These are phyloP conservation scores for Cytospora paraplurivora DNA, from an alignment of 2,329 filamentous ascomycete genomes.

Conservation along the genomic window DNA sequence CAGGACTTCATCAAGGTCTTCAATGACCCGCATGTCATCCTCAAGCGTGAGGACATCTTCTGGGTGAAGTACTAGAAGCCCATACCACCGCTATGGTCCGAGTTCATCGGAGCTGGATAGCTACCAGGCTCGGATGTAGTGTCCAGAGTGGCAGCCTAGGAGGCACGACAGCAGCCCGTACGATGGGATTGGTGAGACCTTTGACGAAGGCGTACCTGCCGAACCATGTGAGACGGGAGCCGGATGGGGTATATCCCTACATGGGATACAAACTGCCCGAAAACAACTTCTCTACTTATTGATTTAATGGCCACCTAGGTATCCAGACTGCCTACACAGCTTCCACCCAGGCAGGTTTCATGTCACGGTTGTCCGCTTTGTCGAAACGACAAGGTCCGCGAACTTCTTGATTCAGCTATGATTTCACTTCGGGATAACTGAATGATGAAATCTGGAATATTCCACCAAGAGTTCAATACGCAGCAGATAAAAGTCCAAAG, in stretches of 20 bases:
- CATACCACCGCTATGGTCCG: slow-evolving; percentile 46
- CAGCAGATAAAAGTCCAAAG: neutral
- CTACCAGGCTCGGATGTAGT: slow-evolving; percentile 41
- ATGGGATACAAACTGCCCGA: neutral
- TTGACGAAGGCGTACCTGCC: slow-evolving; percentile 45
- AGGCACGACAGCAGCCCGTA: slow-evolving; percentile 44
- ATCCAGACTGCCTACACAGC: neutral
- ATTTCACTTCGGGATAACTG: too few species aligned
- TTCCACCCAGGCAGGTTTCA: too few species aligned
- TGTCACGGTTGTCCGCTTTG: too few species aligned
- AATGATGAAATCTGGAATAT: too few species aligned
- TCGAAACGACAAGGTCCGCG: too few species aligned
- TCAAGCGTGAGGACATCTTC: slow-evolving; percentile 47
- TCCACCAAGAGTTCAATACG: neutral
- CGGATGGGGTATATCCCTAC: slow-evolving; percentile 26
- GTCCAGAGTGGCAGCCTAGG: slow-evolving; percentile 37
- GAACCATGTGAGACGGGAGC: slow-evolving; percentile 41
- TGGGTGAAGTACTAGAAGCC: slow-evolving; percentile 52
- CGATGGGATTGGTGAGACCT: slow-evolving; percentile 47
- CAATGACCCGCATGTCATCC: slow-evolving; percentile 42
- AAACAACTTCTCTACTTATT: neutral
- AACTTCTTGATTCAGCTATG: too few species aligned
- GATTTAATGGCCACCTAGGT: neutral
- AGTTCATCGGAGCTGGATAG: slow-evolving; percentile 47
- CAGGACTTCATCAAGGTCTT: slow-evolving; percentile 48